These are phyloP conservation scores for Chaetothyriales sp. DNA, from an alignment of 2,329 filamentous ascomycete genomes.

Conservation along the genomic window DNA sequence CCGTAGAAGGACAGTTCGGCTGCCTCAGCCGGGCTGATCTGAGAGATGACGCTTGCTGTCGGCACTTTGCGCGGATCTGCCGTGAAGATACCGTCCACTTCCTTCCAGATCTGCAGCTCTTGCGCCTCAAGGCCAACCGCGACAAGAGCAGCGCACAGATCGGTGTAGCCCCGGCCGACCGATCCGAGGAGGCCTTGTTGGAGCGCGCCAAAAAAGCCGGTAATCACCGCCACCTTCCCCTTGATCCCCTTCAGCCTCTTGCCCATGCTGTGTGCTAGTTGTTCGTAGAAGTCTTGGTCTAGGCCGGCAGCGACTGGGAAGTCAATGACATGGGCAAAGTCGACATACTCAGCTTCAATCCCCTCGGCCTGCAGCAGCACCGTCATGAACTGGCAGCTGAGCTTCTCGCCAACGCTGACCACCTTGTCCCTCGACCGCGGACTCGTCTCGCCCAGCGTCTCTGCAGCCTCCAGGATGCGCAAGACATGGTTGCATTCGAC, in stretches of 20 bases:
- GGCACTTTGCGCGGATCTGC: slow-evolving; percentile 79
- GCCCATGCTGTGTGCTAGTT: slow-evolving; percentile 46
- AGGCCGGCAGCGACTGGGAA: slow-evolving; percentile 46
- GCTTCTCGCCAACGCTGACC: slow-evolving; percentile 87
- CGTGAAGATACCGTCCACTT: slow-evolving; percentile 90
- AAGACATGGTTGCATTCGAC: slow-evolving; percentile 67
- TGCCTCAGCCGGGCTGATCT: slow-evolving; percentile 87
- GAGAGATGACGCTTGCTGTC: slow-evolving; percentile 74
- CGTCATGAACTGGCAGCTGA: slow-evolving; percentile 86
- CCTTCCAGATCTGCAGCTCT: slow-evolving; percentile 97
- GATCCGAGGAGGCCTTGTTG: slow-evolving; percentile 83
- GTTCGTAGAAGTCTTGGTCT: slow-evolving; percentile 56
- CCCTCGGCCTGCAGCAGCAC: slow-evolving; percentile 67
- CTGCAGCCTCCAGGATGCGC: slow-evolving; percentile 56
- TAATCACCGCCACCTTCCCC: slow-evolving; percentile 61
- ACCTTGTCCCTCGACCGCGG: slow-evolving; percentile 72
- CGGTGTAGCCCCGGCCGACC: slow-evolving; percentile 90
- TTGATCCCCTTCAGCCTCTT: slow-evolving; percentile 53
- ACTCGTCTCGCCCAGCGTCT: slow-evolving; percentile 55
- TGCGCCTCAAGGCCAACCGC: slow-evolving; percentile 76
- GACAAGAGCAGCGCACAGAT: slow-evolving; percentile 82
- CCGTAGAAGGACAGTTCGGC: slow-evolving; percentile 91
- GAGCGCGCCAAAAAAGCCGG: slow-evolving; percentile 89
- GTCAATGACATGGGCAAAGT: slow-evolving; percentile 69
- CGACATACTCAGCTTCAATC: slow-evolving; percentile 77